Conservation (phyloP, 2,329 filamentous ascomycete species). For the Coleophoma cylindrospora region DNA sequence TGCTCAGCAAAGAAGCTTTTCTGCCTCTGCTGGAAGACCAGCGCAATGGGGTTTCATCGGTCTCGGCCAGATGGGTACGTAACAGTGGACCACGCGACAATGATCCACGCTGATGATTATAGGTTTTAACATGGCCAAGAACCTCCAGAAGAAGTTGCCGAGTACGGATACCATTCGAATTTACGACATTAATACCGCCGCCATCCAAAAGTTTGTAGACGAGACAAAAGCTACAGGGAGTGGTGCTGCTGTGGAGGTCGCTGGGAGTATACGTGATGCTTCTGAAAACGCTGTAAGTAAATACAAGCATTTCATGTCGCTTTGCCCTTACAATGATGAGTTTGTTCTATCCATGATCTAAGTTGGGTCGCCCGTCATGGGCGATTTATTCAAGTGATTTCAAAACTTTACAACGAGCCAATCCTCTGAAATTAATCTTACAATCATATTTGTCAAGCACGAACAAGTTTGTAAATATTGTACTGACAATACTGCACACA, state of each 20-base stretch:
- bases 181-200: slow-evolving; percentile 58
- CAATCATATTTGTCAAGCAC: too few species aligned
- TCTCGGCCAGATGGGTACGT: slow-evolving; percentile 54
- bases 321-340: slow-evolving; percentile 38
- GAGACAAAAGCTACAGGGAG: slow-evolving; percentile 30
- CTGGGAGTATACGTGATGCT: slow-evolving; percentile 52
- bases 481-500: slow-evolving; percentile 31
- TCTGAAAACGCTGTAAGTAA: slow-evolving; percentile 61
- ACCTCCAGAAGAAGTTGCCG: slow-evolving; percentile 62
- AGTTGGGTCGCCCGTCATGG: slow-evolving; percentile 56
- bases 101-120: slow-evolving; percentile 9
- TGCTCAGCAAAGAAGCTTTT: slow-evolving; percentile 33
- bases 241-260: slow-evolving; percentile 47
- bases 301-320: slow-evolving; percentile 6
- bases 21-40: slow-evolving; percentile 35
- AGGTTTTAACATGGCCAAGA: slow-evolving; percentile 72
- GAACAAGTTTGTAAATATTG: neutral
- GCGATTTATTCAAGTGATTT: slow-evolving; percentile 54
- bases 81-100: slow-evolving; percentile 6
- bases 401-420: slow-evolving; percentile 54
- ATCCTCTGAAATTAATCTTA: slow-evolving; percentile 56
- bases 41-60: slow-evolving; percentile 55
- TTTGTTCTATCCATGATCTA: slow-evolving; percentile 62
- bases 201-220: slow-evolving; percentile 49
- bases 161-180: slow-evolving; percentile 56